A percentile compares a stretch with the other conserved stretches of the same genome.
phyloP scores from a whole-genome alignment of 192 early-diverging fungal genomes.

The Funneliformis geosporum region DNA sequence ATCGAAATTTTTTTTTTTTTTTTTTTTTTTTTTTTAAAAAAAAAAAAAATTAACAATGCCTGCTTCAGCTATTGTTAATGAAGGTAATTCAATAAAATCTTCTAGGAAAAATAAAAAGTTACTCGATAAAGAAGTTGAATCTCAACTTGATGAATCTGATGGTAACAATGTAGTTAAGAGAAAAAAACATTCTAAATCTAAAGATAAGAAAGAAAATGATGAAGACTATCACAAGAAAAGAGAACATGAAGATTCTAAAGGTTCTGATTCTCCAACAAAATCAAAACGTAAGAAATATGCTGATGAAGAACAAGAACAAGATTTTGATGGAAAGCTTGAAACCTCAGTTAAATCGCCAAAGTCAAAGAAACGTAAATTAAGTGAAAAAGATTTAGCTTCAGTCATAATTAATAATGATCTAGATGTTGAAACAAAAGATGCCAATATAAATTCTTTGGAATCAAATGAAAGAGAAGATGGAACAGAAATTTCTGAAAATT shows the following conservation, averaged over 20 bases:
- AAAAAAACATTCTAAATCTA: neutral
- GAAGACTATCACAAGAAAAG: neutral
- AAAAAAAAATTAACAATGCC: neutral
- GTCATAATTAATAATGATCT: neutral
- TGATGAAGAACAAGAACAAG: neutral
- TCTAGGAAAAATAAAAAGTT: neutral
- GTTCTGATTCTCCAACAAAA: neutral
- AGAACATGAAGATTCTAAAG: neutral
- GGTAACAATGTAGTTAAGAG: neutral
- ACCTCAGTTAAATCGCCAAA: neutral
- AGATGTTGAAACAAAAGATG: neutral
- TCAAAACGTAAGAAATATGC: neutral
- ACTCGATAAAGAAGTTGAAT: neutral
- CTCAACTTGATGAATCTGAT: neutral
- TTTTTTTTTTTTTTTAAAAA: too few relatives aligned
- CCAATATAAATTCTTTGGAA: neutral
- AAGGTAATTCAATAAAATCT: neutral
- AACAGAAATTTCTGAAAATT: constrained; percentile 57
- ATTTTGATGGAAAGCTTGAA: neutral
- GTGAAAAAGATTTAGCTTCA: neutral
- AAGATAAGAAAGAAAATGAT: neutral
- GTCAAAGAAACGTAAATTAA: neutral
- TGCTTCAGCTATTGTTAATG: neutral
- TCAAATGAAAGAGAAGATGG: constrained; percentile 30
- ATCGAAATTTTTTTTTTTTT: too few relatives aligned